Evolutionary conservation across 352 stramenopile genomes (phyloP).

Genomic region (Phytophthora meadii): DNA sequence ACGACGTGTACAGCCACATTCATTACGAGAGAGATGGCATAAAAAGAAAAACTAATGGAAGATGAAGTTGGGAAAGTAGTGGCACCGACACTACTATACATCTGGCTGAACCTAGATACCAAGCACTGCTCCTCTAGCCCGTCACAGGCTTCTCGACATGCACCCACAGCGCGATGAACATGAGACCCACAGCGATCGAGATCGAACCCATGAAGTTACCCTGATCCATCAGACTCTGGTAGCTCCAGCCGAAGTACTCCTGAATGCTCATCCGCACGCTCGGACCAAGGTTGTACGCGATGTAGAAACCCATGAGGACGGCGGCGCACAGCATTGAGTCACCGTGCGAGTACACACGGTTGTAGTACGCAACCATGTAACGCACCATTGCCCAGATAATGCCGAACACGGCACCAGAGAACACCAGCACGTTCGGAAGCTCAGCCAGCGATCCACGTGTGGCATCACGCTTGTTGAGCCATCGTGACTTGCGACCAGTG

Average conservation of each 20-base stretch:
- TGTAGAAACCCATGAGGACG: constrained; percentile 80
- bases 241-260: constrained; percentile 90
- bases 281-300: constrained; percentile 76
- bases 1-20: constrained; percentile 37
- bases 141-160: constrained; percentile 72
- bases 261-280: constrained; percentile 88
- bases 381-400: constrained; percentile 83
- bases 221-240: constrained; percentile 89
- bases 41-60: constrained; percentile 46
- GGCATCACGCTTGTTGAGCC: constrained; percentile 73
- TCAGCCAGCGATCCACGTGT: constrained; percentile 74
- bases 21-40: constrained; percentile 29
- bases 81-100: constrained; percentile 14
- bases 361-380: constrained; percentile 84
- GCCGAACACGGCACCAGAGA: constrained; percentile 75
- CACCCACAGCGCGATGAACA: constrained; percentile 88
- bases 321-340: constrained; percentile 75
- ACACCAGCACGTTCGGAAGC: constrained; percentile 85
- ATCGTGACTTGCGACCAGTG: constrained; percentile 72
- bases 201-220: constrained; percentile 88
- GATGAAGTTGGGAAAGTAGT: constrained; percentile 32
- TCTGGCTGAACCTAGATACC: constrained; percentile 29
- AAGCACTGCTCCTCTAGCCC: constrained; percentile 24
- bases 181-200: constrained; percentile 79
- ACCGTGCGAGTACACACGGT: constrained; percentile 73